Percentiles rank a stretch among this genome's conserved stretches.
These are phyloP conservation scores for Fusarium siculi DNA, from an alignment of 2,329 filamentous ascomycete genomes.

Conservation along the genomic window DNA sequence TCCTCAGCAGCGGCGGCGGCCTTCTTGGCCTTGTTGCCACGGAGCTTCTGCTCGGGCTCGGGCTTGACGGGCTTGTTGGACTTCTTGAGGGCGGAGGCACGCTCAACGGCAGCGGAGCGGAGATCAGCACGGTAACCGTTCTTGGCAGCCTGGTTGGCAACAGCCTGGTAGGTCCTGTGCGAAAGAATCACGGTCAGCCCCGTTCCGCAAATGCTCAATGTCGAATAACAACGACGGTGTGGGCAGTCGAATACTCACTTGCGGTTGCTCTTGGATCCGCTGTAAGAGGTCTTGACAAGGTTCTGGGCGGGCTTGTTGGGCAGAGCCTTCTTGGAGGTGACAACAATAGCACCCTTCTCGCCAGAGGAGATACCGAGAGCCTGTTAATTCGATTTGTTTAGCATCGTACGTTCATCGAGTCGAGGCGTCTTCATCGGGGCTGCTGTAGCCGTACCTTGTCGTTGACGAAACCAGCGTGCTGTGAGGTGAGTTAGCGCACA, in stretches of 20 bases:
- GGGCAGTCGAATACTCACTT: constrained; percentile 59
- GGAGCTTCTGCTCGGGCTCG: constrained; percentile 75
- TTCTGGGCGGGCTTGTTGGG: constrained; percentile 77
- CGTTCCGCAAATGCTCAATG: background rate
- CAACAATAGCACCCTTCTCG: constrained; percentile 81
- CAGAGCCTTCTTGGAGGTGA: constrained; percentile 86
- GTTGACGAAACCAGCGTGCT: constrained; percentile 95
- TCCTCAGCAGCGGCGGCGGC: constrained; percentile 62
- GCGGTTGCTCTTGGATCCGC: constrained; percentile 77
- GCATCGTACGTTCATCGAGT: constrained; percentile 28
- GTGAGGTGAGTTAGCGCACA: constrained; percentile 51
- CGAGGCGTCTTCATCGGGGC: constrained; percentile 20
- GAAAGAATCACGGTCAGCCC: constrained; percentile 32
- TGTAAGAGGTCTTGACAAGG: constrained; percentile 74
- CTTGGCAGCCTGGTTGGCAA: constrained; percentile 86
- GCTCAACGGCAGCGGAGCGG: constrained; percentile 81
- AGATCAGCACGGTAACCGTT: constrained; percentile 85
- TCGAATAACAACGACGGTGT: background rate
- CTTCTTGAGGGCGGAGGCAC: constrained; percentile 85
- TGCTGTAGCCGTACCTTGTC: constrained; percentile 74
- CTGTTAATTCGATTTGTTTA: constrained; percentile 56
- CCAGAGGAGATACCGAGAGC: constrained; percentile 82
- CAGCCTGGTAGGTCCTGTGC: constrained; percentile 83
- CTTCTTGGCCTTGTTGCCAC: constrained; percentile 83
- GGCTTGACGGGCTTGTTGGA: constrained; percentile 84